These are phyloP conservation scores for Penicillium oxalicum DNA, from an alignment of 2,329 filamentous ascomycete genomes.

Conservation along the genomic window DNA sequence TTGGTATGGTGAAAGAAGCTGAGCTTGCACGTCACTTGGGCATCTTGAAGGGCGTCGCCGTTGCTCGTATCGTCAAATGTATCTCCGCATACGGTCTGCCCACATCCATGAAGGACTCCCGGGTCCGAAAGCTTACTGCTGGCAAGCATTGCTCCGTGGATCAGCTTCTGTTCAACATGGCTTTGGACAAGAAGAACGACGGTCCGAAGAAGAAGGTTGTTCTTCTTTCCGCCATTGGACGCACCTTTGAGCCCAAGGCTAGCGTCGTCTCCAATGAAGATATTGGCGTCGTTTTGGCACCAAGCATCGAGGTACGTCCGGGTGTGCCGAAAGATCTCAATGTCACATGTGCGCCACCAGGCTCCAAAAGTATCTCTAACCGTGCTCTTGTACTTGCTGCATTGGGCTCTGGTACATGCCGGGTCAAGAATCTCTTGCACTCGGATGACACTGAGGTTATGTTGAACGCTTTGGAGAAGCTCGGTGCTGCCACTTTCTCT, in stretches of 20 bases:
- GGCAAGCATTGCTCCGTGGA: slow-evolving; percentile 85
- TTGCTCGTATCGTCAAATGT: slow-evolving; percentile 85
- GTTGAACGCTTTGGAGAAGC: slow-evolving; percentile 79
- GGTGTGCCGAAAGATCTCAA: slow-evolving; percentile 61
- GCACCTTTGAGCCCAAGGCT: slow-evolving; percentile 78
- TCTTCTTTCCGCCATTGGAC: slow-evolving; percentile 81
- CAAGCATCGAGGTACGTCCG: slow-evolving; percentile 67
- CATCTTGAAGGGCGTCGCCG: slow-evolving; percentile 75
- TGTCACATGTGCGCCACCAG: slow-evolving; percentile 78
- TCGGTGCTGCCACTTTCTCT: slow-evolving; percentile 79
- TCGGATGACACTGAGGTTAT: slow-evolving; percentile 97
- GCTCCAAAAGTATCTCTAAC: slow-evolving; percentile 97
- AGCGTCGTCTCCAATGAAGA: slow-evolving; percentile 81
- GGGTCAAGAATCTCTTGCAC: slow-evolving; percentile 86
- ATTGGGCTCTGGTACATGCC: slow-evolving; percentile 76
- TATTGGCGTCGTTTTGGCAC: slow-evolving; percentile 76
- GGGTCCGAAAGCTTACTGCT: slow-evolving; percentile 73
- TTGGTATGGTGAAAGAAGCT: slow-evolving; percentile 97
- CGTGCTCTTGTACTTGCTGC: slow-evolving; percentile 90
- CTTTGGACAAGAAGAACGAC: slow-evolving; percentile 97
- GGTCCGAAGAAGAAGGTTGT: slow-evolving; percentile 94
- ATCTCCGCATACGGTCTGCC: slow-evolving; percentile 90
- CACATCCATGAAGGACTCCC: slow-evolving; percentile 75
- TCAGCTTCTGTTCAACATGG: slow-evolving; percentile 84
- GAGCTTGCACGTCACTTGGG: slow-evolving; percentile 87